Conservation (phyloP, 352 stramenopile genomes). For the Phytophthora pseudosyringae region DNA sequence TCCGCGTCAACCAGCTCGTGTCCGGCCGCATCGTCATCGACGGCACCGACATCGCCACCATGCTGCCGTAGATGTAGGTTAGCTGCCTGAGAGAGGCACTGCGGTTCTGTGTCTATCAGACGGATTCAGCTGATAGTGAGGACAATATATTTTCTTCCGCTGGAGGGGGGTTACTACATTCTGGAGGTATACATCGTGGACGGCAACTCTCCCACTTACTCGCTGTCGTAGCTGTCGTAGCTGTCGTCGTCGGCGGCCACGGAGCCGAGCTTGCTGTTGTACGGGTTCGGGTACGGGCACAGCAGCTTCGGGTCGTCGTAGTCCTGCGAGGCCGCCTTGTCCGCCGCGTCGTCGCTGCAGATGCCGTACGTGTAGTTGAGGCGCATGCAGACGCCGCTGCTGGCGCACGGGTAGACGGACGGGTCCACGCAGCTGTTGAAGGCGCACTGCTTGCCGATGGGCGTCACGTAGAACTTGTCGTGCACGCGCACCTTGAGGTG, state of each 20-base stretch:
- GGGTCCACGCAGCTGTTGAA: conserved; percentile 66
- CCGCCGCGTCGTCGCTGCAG: conserved; percentile 38
- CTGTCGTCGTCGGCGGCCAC: conserved; percentile 17
- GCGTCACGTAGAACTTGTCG: conserved; percentile 64
- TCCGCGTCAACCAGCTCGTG: no score
- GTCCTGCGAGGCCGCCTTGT: conserved; percentile 26
- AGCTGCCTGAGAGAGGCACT: no score
- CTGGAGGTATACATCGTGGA: conserved; percentile 8
- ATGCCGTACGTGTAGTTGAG: conserved; percentile 64
- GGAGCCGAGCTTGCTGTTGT: conserved; percentile 42
- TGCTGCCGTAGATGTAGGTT: no score
- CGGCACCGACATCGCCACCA: no score
- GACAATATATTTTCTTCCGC: background rate
- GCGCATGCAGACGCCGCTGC: conserved; percentile 55
- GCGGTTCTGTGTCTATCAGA: no score
- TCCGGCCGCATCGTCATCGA: no score
- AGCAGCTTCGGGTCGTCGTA: conserved; percentile 41
- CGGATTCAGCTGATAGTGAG: no score
- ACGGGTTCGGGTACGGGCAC: conserved; percentile 51
- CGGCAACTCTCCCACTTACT: conserved; percentile 8
- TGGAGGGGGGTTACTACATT: conserved; percentile 13
- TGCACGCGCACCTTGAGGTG: conserved; percentile 47
- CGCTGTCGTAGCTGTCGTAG: conserved; percentile 23
- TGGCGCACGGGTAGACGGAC: conserved; percentile 60
- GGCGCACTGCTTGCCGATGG: conserved; percentile 60